These are phyloP conservation scores for Picea mariana DNA, from an alignment of 83 land plant species.

Conservation along the genomic window DNA sequence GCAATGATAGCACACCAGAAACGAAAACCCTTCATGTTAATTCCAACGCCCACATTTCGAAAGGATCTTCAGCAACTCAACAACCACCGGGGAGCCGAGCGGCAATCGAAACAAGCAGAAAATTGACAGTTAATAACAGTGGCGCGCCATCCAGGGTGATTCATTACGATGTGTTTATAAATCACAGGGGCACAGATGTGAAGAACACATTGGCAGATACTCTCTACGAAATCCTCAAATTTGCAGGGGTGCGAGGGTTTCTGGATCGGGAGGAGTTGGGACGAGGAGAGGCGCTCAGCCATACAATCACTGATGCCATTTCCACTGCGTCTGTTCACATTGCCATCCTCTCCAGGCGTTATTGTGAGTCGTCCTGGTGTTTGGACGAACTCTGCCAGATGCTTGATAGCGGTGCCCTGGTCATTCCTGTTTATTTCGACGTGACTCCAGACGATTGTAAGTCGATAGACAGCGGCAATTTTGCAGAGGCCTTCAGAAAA, in stretches of 20 bases:
- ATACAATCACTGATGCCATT: neutral
- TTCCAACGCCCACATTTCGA: too few species aligned
- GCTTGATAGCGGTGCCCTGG: neutral
- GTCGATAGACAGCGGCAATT: too few species aligned
- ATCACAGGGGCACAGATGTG: conserved; percentile 7
- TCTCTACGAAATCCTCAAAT: neutral
- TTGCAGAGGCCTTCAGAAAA: too few species aligned
- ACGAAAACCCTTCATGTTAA: too few species aligned
- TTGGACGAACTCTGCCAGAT: neutral
- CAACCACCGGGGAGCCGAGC: too few species aligned
- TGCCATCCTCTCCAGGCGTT: neutral
- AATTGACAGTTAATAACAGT: too few species aligned
- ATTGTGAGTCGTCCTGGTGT: neutral
- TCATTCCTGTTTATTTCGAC: neutral
- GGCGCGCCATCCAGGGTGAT: neutral
- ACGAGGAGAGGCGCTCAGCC: neutral
- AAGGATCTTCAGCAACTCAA: too few species aligned
- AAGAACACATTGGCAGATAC: neutral
- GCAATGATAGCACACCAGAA: too few species aligned
- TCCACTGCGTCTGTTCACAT: neutral
- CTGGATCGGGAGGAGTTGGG: neutral
- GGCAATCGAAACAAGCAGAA: too few species aligned
- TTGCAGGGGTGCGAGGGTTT: neutral
- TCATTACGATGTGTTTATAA: neutral
- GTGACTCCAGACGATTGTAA: neutral